These are phyloP conservation scores for Scleroderma citrinum DNA, from an alignment of 768 basidiomycete genomes.

Conservation along the genomic window DNA sequence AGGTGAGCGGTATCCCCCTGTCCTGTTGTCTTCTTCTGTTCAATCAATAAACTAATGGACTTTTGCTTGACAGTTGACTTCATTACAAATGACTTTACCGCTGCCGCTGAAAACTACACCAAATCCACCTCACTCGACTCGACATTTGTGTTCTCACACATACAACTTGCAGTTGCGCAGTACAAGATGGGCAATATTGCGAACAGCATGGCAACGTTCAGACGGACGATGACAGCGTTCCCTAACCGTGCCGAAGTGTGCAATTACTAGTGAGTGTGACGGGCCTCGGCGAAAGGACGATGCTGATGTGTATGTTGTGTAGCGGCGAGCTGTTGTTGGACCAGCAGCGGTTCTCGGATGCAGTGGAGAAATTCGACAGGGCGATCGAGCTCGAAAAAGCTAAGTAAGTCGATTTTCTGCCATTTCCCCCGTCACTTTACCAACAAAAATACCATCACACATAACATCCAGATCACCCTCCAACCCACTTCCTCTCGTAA, in stretches of 20 bases:
- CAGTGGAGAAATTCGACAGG: conserved; percentile 87
- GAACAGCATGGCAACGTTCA: conserved; percentile 87
- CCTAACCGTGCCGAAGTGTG: conserved; percentile 82
- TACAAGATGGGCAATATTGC: conserved; percentile 82
- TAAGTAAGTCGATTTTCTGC: conserved; percentile 43
- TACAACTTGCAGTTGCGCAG: conserved; percentile 94
- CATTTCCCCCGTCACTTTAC: neutral
- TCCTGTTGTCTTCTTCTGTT: neutral
- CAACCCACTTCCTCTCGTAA: conserved; percentile 92
- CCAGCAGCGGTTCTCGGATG: conserved; percentile 82
- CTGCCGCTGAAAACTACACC: conserved; percentile 87
- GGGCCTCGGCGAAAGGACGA: too few relatives aligned
- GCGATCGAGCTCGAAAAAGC: conserved; percentile 83
- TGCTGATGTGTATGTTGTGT: neutral
- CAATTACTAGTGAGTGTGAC: conserved; percentile 91
- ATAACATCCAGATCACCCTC: conserved; percentile 37
- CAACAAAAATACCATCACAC: neutral
- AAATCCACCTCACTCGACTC: conserved; percentile 86
- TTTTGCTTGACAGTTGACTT: conserved; percentile 63
- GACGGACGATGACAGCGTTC: conserved; percentile 79
- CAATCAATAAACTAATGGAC: neutral
- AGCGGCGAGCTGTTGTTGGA: conserved; percentile 95
- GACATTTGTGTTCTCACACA: conserved; percentile 92
- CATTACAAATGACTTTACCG: conserved; percentile 84
- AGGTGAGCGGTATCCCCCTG: conserved; percentile 38